Percentiles rank a stretch among this genome's conserved stretches.
These are phyloP conservation scores for Aspergillus fischeri DNA, from an alignment of 2,329 filamentous ascomycete species.

Conservation along the genomic window DNA sequence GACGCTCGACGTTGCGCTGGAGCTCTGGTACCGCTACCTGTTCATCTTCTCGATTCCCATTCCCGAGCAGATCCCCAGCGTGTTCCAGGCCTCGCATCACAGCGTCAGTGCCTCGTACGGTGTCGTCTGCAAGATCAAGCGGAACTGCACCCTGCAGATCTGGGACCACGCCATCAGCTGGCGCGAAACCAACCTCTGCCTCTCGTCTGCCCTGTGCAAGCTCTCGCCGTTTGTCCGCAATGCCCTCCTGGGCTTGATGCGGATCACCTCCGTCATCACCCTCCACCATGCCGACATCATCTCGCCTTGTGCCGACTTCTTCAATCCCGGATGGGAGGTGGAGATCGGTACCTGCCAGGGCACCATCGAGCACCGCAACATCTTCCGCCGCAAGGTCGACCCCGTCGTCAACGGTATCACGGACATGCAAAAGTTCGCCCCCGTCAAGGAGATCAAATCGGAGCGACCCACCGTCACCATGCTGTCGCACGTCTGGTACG, in stretches of 20 bases:
- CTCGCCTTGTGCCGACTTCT: constrained; percentile 56
- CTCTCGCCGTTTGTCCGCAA: constrained; percentile 49
- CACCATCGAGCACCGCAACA: constrained; percentile 52
- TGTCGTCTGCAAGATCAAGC: constrained; percentile 59
- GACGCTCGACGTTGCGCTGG: constrained; percentile 35
- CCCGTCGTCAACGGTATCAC: constrained; percentile 63
- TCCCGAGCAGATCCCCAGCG: constrained; percentile 53
- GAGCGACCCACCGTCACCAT: constrained; percentile 60
- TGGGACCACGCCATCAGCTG: constrained; percentile 63
- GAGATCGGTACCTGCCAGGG: constrained; percentile 59
- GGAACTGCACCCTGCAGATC: constrained; percentile 57
- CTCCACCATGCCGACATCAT: constrained; percentile 57
- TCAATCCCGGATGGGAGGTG: constrained; percentile 61
- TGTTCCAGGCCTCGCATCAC: constrained; percentile 62
- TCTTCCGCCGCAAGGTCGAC: constrained; percentile 58
- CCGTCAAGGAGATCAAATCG: constrained; percentile 56
- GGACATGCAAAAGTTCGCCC: constrained; percentile 60
- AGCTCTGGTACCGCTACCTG: constrained; percentile 42
- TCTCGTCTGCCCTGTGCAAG: constrained; percentile 48
- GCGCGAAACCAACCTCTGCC: constrained; percentile 52
- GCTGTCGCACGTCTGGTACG: constrained; percentile 54
- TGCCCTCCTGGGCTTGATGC: constrained; percentile 45
- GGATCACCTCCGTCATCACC: constrained; percentile 45
- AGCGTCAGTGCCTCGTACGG: constrained; percentile 59
- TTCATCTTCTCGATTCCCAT: constrained; percentile 58